Evolutionary conservation across 2,329 filamentous ascomycete species (phyloP), one percentile per base, ranked within the genome.

Genomic region (Fonsecaea multimorphosa): DNA sequence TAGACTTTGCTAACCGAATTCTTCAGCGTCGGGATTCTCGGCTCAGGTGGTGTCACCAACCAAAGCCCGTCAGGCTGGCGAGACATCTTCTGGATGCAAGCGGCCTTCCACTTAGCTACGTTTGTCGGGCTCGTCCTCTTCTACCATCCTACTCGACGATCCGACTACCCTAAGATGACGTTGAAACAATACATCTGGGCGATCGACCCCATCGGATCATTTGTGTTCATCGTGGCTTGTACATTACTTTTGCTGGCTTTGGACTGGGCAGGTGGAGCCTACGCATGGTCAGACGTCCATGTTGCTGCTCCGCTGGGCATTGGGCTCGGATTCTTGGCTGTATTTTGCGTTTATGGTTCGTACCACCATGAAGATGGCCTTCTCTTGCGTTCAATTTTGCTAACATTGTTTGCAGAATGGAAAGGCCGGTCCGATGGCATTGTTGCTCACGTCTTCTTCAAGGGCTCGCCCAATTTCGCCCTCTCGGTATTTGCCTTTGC

Each of bases 71-170:
- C 73, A 0, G 84, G 84, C 22, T 87, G 84, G 84, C 78, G 85
- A 1, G 80, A 81, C 69, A 86, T 87, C 68, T 87, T 85, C 72
- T 87, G 84, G 84, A 84, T 86, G 14, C 84, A 86, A 73, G 84
- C 84, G 1, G 83, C 77, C 6, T 82, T 86, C 65, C 84, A 86
- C 66, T 78, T 79, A 8, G 74, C 79, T 14, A 84, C 82, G 0
- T 77, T 79, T 1, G 38, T 84, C 0, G 83, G 84, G 2, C 73
- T 86, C 34, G 72, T 85, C 36, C 67, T 79, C 29, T 80, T 83
- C 73, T 81, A 85, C 76, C 79, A 79, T 77, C 80, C 80, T 29
- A 77, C 78, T 2, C 79, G 79, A 67, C 74, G 72, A 52, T 67
- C 68, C 6, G 76, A 80, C 55, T 77, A 76, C 27, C 74, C 77